phyloP scores from a whole-genome alignment of 768 basidiomycete species.

The Xerocomellus chrysenteron region DNA sequence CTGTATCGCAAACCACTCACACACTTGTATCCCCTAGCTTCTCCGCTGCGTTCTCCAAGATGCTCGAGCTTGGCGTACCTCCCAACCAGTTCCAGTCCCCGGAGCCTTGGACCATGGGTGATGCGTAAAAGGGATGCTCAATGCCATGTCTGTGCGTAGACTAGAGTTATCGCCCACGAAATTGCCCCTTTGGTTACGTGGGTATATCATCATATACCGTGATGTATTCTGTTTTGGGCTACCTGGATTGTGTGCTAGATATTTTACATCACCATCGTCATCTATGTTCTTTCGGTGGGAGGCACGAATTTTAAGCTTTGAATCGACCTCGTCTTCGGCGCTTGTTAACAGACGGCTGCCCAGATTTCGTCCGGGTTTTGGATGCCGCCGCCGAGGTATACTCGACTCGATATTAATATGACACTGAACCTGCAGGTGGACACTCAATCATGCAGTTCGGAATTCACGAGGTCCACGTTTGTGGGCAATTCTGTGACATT shows the following conservation, averaged over 20 bases:
- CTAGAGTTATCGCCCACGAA: not conserved
- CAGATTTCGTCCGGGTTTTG: too few species aligned
- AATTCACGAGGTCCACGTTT: too few species aligned
- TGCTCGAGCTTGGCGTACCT: conserved; percentile 95
- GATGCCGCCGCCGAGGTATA: too few species aligned
- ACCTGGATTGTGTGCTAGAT: not conserved
- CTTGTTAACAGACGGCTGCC: too few species aligned
- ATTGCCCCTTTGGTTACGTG: not conserved
- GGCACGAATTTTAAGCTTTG: too few species aligned
- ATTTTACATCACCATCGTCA: too few species aligned
- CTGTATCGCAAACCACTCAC: not conserved
- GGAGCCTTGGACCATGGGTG: conserved; percentile 71
- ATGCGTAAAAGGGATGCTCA: conserved; percentile 30
- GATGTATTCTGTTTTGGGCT: not conserved
- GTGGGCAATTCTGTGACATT: too few species aligned
- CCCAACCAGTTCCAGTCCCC: conserved; percentile 65
- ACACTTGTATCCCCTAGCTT: conserved; percentile 55
- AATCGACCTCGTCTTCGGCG: too few species aligned
- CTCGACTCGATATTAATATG: too few species aligned
- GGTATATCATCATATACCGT: not conserved
- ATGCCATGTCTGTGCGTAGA: not conserved
- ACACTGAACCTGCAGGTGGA: too few species aligned
- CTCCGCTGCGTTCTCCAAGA: conserved; percentile 68
- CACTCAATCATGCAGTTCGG: too few species aligned
- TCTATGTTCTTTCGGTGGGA: too few species aligned